phyloP scores from a whole-genome alignment of 208 protist species.

The Leishmania guyanensis region DNA sequence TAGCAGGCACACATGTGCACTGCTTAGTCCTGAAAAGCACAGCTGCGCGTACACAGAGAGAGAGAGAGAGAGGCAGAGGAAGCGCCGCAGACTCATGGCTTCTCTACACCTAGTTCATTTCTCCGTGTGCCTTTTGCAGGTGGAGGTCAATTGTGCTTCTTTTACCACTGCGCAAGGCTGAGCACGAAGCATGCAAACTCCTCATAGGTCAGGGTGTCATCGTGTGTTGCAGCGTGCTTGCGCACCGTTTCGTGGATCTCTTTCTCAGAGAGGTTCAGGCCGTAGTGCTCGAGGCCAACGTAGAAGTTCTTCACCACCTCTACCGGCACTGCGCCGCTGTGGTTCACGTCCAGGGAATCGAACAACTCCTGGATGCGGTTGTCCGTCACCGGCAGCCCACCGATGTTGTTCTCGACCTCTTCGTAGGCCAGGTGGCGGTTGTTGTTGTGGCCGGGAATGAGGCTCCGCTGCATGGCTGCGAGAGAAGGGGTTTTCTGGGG shows the following conservation, averaged over 20 bases:
- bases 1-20: background rate
- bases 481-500: slow-evolving; percentile 12
- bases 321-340: slow-evolving; percentile 68
- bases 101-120: background rate
- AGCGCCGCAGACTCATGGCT: background rate
- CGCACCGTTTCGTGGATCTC: slow-evolving; percentile 77
- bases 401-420: slow-evolving; percentile 93
- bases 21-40: background rate
- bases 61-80: background rate
- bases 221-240: slow-evolving; percentile 78
- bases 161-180: slow-evolving; percentile 84
- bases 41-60: background rate
- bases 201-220: slow-evolving; percentile 83
- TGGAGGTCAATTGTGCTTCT: slow-evolving; percentile 1
- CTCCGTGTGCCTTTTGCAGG: slow-evolving; percentile 5
- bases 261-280: slow-evolving; percentile 73
- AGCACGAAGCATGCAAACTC: slow-evolving; percentile 92
- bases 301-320: slow-evolving; percentile 89
- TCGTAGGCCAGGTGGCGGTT: slow-evolving; percentile 88
- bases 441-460: slow-evolving; percentile 92
- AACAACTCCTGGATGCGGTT: slow-evolving; percentile 91
- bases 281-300: slow-evolving; percentile 84
- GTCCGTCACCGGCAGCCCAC: slow-evolving; percentile 89
- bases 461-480: slow-evolving; percentile 71
- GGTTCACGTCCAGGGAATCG: slow-evolving; percentile 80